Evolutionary conservation across 805 yeast species (phyloP), one percentile per base, ranked within the genome.

Genomic region (Candida quercuum): DNA sequence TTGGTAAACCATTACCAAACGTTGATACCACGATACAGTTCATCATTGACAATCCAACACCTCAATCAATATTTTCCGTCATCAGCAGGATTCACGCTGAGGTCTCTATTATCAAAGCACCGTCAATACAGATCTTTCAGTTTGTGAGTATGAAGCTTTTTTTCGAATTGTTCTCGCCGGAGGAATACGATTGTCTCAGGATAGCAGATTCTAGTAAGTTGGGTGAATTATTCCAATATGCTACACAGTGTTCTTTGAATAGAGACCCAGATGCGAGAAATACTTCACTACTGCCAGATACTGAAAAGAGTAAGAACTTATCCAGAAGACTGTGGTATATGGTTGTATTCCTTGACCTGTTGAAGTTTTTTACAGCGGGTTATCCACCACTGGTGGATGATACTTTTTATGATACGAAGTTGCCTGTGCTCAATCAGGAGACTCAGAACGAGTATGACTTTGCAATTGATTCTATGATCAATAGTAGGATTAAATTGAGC

Each of bases 101-200:
- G 12, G 7, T 17, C 21, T 28, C 22, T 8, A 6, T 8, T 4
- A 18, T 28, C 4, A 16, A 15, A 12, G 10, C 18, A 10, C 31
- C 31, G 16, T 17, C 14, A 6, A n/a, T 28, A 6, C 5, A 5
- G 4, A 17, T 17, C 4, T 28, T 28, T 17, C 31, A 28, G 21
- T 28, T 28, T 17, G 9, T 28, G 4, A 17, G 16, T 6, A 28
- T 28, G 31, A 18, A 11, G 12, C 8, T 7, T 8, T 6, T 14
- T 12, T 33, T 18, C 19, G 8, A 14, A 5, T 19, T 26, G 11
- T 23, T 18, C 11, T 16, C 25, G 19, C 36, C 36, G 13, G 36
- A 33, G 26, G 36, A 33, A 14, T 33, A 24, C 19, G 36, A 33
- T 14, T 33, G 36, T 26, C 21, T 33, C 8, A 12, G 8, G 12